These are phyloP conservation scores for Lizonia empirigonia DNA, from an alignment of 2,329 filamentous ascomycete genomes.

Conservation along the genomic window DNA sequence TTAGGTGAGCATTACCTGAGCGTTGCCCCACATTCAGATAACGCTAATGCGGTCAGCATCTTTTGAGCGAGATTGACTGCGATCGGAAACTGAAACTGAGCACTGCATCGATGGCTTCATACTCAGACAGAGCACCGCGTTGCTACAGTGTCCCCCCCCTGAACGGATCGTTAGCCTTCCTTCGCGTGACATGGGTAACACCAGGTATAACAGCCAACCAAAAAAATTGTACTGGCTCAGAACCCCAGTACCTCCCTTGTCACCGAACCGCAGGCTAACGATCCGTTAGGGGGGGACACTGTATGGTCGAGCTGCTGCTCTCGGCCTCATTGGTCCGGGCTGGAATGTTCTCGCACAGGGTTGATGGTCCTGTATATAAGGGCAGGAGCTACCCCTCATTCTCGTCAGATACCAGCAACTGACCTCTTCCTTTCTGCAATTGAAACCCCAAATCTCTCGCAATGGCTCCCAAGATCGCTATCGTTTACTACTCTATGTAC, in stretches of 20 bases:
- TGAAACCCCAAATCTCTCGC: constrained; percentile 24
- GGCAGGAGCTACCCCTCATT: constrained; percentile 2
- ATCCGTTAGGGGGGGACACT: no score
- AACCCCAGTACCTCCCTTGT: no score
- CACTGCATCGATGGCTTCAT: constrained; percentile 14
- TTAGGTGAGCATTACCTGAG: constrained; percentile 23
- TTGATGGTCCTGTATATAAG: constrained; percentile 11
- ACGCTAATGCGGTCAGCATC: constrained; percentile 14
- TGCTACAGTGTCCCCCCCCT: no score
- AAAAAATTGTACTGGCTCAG: no score
- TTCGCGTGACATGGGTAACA: no score
- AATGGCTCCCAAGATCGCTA: constrained; percentile 92
- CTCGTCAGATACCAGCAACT: background rate
- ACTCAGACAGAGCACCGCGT: background rate
- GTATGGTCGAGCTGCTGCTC: constrained; percentile 1
- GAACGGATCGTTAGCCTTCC: no score
- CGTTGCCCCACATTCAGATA: background rate
- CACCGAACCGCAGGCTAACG: no score
- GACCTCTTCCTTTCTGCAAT: constrained; percentile 6
- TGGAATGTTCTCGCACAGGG: constrained; percentile 8
- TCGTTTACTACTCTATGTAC: constrained; percentile 67
- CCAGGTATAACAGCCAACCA: no score
- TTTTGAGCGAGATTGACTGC: constrained; percentile 7
- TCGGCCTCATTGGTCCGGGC: constrained; percentile 17
- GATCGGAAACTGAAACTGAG: constrained; percentile 9